Conservation (phyloP, 2,329 filamentous ascomycete species). For the Hirsutella minnesotensis region DNA sequence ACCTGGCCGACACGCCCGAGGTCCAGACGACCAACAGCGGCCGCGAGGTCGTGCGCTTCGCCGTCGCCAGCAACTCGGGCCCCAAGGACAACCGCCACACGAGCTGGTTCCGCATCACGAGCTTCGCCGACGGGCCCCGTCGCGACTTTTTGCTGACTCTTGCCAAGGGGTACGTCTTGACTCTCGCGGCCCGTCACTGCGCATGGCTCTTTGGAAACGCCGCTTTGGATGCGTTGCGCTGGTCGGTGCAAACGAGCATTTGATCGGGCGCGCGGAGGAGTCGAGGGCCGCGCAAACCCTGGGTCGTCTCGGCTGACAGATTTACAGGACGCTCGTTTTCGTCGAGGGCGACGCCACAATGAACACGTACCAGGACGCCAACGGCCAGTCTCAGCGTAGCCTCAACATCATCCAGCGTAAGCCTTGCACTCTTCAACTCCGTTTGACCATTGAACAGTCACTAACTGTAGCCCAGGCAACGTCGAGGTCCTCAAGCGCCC, state of each 20-base stretch:
- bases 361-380: slow-evolving; percentile 52
- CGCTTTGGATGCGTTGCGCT: too few species aligned
- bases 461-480: slow-evolving; percentile 19
- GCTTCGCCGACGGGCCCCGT: slow-evolving; percentile 59
- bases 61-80: slow-evolving; percentile 59
- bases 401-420: slow-evolving; percentile 73
- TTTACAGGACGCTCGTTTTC: slow-evolving; percentile 58
- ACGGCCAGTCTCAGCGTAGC: slow-evolving; percentile 52
- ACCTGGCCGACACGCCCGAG: slow-evolving; percentile 72
- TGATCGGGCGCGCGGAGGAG: too few species aligned
- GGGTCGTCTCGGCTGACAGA: slow-evolving; percentile 8
- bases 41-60: slow-evolving; percentile 64
- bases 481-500: slow-evolving; percentile 35
- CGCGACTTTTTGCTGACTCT: slow-evolving; percentile 63
- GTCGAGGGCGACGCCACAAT: slow-evolving; percentile 74
- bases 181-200: too few species aligned
- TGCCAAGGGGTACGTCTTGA: slow-evolving; percentile 78
- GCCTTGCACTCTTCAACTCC: slow-evolving; percentile 19
- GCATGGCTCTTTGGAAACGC: too few species aligned
- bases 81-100: slow-evolving; percentile 58
- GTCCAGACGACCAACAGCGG: slow-evolving; percentile 57
- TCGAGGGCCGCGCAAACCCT: too few species aligned
- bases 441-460: neutral
- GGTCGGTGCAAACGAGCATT: too few species aligned
- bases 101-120: slow-evolving; percentile 75